These are phyloP conservation scores for Periconia macrospinosa DNA, from an alignment of 2,329 filamentous ascomycete species.

Conservation along the genomic window DNA sequence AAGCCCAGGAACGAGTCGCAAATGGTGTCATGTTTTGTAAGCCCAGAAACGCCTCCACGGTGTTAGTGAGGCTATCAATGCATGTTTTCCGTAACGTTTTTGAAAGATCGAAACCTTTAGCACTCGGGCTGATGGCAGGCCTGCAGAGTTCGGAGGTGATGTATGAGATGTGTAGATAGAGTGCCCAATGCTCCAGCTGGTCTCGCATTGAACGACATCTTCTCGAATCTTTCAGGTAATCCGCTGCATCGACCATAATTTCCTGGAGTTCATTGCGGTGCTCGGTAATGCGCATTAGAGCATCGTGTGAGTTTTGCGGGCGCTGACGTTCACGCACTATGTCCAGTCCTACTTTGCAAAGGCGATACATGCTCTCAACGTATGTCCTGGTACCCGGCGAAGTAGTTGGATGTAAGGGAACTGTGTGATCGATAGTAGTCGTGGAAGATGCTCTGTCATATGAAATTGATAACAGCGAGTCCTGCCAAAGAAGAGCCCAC, in stretches of 20 bases:
- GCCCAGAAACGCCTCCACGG: slow-evolving; percentile 64
- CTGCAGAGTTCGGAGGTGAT: slow-evolving; percentile 65
- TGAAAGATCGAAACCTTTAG: slow-evolving; percentile 47
- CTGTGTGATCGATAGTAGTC: slow-evolving; percentile 53
- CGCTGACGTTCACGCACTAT: slow-evolving; percentile 62
- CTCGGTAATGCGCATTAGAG: slow-evolving; percentile 56
- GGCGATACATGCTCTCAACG: slow-evolving; percentile 59
- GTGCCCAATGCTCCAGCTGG: slow-evolving; percentile 61
- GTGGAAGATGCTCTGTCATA: slow-evolving; percentile 64
- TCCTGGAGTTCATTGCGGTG: slow-evolving; percentile 60
- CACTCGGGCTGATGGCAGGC: slow-evolving; percentile 59
- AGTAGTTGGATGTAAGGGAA: slow-evolving; percentile 44
- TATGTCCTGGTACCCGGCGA: slow-evolving; percentile 56
- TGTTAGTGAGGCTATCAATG: slow-evolving; percentile 58
- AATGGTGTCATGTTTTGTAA: slow-evolving; percentile 55
- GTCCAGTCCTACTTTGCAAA: slow-evolving; percentile 62
- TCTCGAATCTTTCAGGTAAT: slow-evolving; percentile 59
- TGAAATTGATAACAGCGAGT: slow-evolving; percentile 64
- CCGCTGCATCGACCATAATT: slow-evolving; percentile 61
- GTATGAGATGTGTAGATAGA: slow-evolving; percentile 65
- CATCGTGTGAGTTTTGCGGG: slow-evolving; percentile 56
- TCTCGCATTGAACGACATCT: slow-evolving; percentile 53
- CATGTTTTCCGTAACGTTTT: slow-evolving; percentile 57
- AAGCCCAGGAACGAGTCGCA: slow-evolving; percentile 48
- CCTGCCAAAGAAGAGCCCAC: slow-evolving; percentile 68